A percentile compares a stretch with the other conserved stretches of the same genome.
phyloP scores from a whole-genome alignment of 352 stramenopile species.

The Globisporangium orthogonon region DNA sequence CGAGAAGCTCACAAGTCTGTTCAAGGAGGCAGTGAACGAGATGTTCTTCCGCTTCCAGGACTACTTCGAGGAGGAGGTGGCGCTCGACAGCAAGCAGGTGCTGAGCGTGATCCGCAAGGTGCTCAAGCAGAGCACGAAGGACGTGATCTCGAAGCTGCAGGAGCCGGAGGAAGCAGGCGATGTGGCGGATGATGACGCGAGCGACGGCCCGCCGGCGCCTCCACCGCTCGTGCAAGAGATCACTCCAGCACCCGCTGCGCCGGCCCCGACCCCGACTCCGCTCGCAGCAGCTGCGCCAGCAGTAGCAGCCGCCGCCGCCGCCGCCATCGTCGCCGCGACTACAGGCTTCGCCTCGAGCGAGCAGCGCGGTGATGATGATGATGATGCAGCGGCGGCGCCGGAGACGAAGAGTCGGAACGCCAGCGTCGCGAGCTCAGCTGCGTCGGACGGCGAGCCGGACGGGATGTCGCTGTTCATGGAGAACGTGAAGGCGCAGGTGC shows the following conservation, averaged over 20 bases:
- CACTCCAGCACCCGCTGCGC: background rate
- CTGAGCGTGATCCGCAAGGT: conserved; percentile 70
- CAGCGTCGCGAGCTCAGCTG: background rate
- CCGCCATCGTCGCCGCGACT: background rate
- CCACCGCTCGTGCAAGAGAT: conserved; percentile 14
- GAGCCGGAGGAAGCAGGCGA: conserved; percentile 20
- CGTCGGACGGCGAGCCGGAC: conserved; percentile 7
- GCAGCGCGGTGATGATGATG: too few species aligned
- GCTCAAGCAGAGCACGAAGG: conserved; percentile 72
- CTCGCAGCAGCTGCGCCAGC: background rate
- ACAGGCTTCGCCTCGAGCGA: too few species aligned
- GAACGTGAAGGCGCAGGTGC: too few species aligned
- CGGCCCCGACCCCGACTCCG: too few species aligned
- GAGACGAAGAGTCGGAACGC: background rate
- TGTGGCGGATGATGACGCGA: conserved; percentile 19
- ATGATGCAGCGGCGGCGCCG: too few species aligned
- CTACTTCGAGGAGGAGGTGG: conserved; percentile 59
- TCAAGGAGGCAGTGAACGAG: conserved; percentile 75
- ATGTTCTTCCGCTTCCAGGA: conserved; percentile 84
- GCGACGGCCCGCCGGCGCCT: conserved; percentile 32
- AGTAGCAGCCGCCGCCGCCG: background rate
- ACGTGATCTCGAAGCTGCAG: conserved; percentile 51
- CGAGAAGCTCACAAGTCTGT: conserved; percentile 40
- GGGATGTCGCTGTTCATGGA: conserved; percentile 8
- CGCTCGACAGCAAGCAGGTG: conserved; percentile 63